Base-by-base conservation (phyloP, 805 yeast genomes). In the Candida lessepsii region DNA sequence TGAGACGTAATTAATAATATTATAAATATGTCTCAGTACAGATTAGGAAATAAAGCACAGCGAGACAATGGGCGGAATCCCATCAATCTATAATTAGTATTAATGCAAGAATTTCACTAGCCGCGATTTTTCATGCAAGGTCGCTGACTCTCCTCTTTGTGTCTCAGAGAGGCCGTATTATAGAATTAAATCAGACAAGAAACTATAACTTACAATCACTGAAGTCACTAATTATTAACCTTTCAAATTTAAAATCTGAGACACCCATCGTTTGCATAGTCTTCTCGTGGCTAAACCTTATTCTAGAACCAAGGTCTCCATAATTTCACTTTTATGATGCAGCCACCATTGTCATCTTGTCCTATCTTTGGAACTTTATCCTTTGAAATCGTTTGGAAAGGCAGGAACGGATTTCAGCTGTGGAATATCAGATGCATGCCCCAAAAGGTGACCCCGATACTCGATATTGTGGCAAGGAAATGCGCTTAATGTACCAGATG, bases 81-180 rank as follows among this genome's bases (percentile, higher is more conserved):
- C 33, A 29, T 29, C 24, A 3, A 10, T 15, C 11, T 7, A 16
- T 8, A 17, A 29, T 6, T 10, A 11, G 18, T 18, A 3, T 24
- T 18, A 6, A 29, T 29, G 33, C 33, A 29, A 4, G 8, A 29
- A 29, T 29, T 29, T 29, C 33, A 29, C 24, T 18, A 29, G 33
- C 33, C 33, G 33, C 33, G 24, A 29, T 7, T 15, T 14, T 11
- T 15, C 13, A 29, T 29, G 33, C 33, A 29, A 29, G 23, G 15
- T 29, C 16, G 11, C 9, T 29, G 23, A 29, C 33, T 13, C 19
- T 5, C 11, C 5, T 7, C 18, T 24, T 7, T 29, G 23, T 29
- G 9, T 29, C 33, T 18, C 33, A 17, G 11, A 17, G 18, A 17
- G 16, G n/a, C n/a, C n/a, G n/a, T n/a, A 24, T 24, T 9, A 24